phyloP scores from a whole-genome alignment of 2,329 filamentous ascomycete species.

The Whalleya microplaca region DNA sequence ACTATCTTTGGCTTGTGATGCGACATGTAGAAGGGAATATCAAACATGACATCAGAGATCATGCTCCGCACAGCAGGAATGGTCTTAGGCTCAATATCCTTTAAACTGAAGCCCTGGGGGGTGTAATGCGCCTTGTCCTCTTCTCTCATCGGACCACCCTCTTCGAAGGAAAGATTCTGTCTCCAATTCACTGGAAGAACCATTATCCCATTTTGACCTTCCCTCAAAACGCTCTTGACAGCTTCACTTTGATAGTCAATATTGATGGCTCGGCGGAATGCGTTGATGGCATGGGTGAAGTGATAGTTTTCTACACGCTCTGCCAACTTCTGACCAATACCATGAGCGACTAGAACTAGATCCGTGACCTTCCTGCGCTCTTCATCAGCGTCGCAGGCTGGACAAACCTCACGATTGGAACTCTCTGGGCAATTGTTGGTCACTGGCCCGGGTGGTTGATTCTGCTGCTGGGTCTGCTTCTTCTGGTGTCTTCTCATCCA shows the following conservation, averaged over 20 bases:
- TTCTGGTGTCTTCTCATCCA: conserved; percentile 75
- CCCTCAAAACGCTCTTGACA: conserved; percentile 75
- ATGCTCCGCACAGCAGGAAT: conserved; percentile 92
- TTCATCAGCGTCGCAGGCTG: conserved; percentile 66
- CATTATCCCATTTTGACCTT: conserved; percentile 88
- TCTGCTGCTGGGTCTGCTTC: conserved; percentile 39
- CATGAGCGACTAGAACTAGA: conserved; percentile 87
- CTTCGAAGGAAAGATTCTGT: conserved; percentile 83
- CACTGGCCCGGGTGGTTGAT: conserved; percentile 30
- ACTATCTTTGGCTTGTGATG: conserved; percentile 97
- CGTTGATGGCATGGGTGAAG: conserved; percentile 95
- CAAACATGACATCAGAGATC: conserved; percentile 97
- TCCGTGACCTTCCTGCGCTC: conserved; percentile 76
- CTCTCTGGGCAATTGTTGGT: conserved; percentile 33
- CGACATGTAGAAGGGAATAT: conserved; percentile 97
- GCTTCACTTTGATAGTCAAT: conserved; percentile 75
- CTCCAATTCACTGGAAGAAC: conserved; percentile 94
- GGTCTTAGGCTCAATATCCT: conserved; percentile 89
- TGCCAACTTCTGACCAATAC: conserved; percentile 94
- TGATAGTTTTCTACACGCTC: conserved; percentile 95
- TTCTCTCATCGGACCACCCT: conserved; percentile 65
- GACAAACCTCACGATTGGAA: conserved; percentile 43
- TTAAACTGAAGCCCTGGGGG: conserved; percentile 65
- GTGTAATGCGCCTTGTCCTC: conserved; percentile 57
- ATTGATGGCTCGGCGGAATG: conserved; percentile 84